Evolutionary conservation across 306 rosid genomes (phyloP).

Genomic region (Castanea mollissima): DNA sequence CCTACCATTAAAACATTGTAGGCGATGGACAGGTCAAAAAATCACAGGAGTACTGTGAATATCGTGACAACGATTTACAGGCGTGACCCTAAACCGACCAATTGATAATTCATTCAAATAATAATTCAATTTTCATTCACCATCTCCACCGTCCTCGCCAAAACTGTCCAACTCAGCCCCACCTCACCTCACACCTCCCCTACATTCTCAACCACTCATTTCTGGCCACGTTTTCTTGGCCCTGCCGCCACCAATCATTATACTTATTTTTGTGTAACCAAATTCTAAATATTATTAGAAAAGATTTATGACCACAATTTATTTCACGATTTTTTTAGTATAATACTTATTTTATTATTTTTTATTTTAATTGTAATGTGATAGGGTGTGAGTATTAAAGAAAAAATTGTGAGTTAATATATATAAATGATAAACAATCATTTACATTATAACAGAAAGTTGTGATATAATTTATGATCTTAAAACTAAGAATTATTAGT

Average conservation of each 20-base stretch:
- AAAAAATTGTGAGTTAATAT: too few relatives aligned
- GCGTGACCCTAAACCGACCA: conserved; percentile 26
- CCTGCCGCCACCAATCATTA: not conserved
- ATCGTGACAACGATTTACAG: not conserved
- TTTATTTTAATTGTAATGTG: fast-evolving
- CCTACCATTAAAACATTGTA: not conserved
- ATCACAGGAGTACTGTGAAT: conserved; percentile 4
- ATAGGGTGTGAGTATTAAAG: fast-evolving
- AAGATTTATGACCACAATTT: too few relatives aligned
- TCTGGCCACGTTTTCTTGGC: conserved; percentile 19
- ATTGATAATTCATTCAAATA: not conserved
- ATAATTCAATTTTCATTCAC: not conserved
- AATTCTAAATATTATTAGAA: too few relatives aligned
- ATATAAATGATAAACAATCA: fast-evolving
- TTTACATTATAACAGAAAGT: too few relatives aligned
- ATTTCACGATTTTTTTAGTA: fast-evolving
- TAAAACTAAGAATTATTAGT: too few relatives aligned
- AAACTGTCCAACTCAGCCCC: not conserved
- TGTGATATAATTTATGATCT: fast-evolving
- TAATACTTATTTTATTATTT: too few relatives aligned
- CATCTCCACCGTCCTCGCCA: conserved; percentile 22
- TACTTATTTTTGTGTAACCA: not conserved
- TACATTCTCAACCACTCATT: conserved; percentile 17
- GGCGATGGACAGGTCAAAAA: not conserved
- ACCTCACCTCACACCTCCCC: not conserved